Evolutionary conservation across 495 filamentous ascomycete genomes (phyloP), one percentile per base, ranked within the genome.

Genomic region (Endocarpon pusillum): DNA sequence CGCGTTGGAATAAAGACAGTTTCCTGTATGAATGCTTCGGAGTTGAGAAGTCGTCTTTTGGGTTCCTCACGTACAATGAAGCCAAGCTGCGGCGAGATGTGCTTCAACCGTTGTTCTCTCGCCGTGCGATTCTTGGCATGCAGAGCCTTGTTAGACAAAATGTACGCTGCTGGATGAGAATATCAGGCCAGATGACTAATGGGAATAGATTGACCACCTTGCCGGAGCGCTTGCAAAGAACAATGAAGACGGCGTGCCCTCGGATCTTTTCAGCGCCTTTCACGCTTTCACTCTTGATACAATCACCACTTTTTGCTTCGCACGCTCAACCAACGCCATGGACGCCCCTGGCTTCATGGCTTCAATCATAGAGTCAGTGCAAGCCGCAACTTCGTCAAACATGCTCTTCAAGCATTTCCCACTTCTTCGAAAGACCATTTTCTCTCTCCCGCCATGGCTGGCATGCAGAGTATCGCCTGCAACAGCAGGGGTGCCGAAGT

Each of bases 241-340:
- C 8, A 16, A 29, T 9, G 26, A 12, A 3, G 26, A 29, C 4
- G 26, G 32, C 3, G 21, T 15, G 32, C 16, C 14, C 32, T 33
- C 33, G 3, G 42, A 62, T 37, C 27, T 64, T 3, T 45, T 47
- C 25, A 45, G 39, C 20, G 59, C 46, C 2, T 55, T 55, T 32
- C 54, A 49, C 12, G 54, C 45, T 32, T 38, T 53, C 19, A 40
- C 59, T 4, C 35, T 59, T 5, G 61, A 64, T 28, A 49, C 50
- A 9, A 59, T 64, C 27, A 54, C 43, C 7, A 34, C 36, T 32
- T 52, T 62, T 34, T 56, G 47, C 26, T 61, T 64, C 38, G 51
- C 37, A 3, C 38, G 42, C 1, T 37, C 34, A 21, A 28, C 59
- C 21, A 20, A 61, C 26, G 44, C 48, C 0, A 31, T 64, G 19